Evolutionary conservation across 805 yeast species (phyloP).

Genomic region (Wickerhamiella azyma): DNA sequence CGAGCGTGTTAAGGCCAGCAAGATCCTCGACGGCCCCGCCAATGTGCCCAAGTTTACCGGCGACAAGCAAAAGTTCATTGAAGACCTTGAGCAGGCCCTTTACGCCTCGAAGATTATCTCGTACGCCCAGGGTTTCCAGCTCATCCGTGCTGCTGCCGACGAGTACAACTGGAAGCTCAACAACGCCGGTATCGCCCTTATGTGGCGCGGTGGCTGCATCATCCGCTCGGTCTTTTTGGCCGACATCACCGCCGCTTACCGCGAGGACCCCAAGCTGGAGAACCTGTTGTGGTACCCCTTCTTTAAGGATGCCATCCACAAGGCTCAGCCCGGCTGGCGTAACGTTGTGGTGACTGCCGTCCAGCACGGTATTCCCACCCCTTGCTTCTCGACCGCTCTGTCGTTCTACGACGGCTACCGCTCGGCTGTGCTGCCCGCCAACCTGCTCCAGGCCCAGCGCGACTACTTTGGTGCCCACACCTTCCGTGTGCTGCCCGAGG

Average conservation of each 20-base stretch:
- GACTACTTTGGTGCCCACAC: constrained; percentile 99
- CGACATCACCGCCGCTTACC: constrained; percentile 93
- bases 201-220: constrained; percentile 99
- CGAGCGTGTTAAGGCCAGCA: constrained; percentile 82
- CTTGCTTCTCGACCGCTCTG: constrained; percentile 94
- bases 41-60: constrained; percentile 44
- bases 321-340: constrained; percentile 97
- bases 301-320: constrained; percentile 79
- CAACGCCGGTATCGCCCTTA: constrained; percentile 95
- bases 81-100: constrained; percentile 92
- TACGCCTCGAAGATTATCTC: constrained; percentile 98
- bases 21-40: constrained; percentile 64
- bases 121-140: constrained; percentile 98
- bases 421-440: constrained; percentile 90
- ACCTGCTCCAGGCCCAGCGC: constrained; percentile 98
- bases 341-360: constrained; percentile 64
- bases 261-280: constrained; percentile 84
- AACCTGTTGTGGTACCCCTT: constrained; percentile 91
- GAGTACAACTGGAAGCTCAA: constrained; percentile 95
- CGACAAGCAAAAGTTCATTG: constrained; percentile 74
- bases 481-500: constrained; percentile 85
- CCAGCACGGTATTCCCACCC: constrained; percentile 86
- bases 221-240: constrained; percentile 97
- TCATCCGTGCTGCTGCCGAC: constrained; percentile 94
- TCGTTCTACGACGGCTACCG: constrained; percentile 98